These are phyloP conservation scores for Aspergillus nomiae DNA, from an alignment of 2,329 filamentous ascomycete genomes.

Conservation along the genomic window DNA sequence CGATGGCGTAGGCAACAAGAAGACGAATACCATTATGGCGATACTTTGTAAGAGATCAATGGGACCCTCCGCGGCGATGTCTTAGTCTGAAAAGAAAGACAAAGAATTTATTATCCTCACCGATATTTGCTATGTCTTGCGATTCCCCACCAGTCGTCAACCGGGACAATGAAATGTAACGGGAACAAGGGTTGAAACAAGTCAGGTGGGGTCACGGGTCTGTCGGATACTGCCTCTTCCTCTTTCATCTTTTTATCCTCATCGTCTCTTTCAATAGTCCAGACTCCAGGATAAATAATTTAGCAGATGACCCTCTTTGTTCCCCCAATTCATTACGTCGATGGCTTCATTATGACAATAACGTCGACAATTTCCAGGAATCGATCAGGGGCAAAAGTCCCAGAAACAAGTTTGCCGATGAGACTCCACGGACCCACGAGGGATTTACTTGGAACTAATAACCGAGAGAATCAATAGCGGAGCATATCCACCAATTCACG, in stretches of 20 bases:
- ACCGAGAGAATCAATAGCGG: slow-evolving; percentile 4
- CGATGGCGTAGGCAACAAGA: neutral
- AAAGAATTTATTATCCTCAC: neutral
- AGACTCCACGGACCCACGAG: slow-evolving; percentile 10
- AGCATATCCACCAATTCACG: slow-evolving; percentile 4
- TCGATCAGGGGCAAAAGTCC: neutral
- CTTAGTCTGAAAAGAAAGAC: neutral
- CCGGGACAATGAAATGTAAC: neutral
- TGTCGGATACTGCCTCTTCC: neutral
- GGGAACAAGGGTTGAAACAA: neutral
- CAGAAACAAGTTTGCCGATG: slow-evolving; percentile 23
- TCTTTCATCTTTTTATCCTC: neutral
- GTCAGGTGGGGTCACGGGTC: neutral
- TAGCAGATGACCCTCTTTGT: too few species aligned
- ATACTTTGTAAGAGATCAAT: neutral
- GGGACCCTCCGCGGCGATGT: neutral
- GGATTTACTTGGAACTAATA: slow-evolving; percentile 6
- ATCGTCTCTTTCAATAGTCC: neutral
- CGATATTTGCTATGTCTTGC: neutral
- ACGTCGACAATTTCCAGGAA: slow-evolving; percentile 16
- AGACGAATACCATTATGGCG: neutral
- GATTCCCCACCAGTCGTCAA: neutral
- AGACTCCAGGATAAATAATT: neutral
- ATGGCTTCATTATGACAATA: neutral
- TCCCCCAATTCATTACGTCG: neutral